Conservation (phyloP, 768 basidiomycete species). For the Psilocybe cyanescens region DNA sequence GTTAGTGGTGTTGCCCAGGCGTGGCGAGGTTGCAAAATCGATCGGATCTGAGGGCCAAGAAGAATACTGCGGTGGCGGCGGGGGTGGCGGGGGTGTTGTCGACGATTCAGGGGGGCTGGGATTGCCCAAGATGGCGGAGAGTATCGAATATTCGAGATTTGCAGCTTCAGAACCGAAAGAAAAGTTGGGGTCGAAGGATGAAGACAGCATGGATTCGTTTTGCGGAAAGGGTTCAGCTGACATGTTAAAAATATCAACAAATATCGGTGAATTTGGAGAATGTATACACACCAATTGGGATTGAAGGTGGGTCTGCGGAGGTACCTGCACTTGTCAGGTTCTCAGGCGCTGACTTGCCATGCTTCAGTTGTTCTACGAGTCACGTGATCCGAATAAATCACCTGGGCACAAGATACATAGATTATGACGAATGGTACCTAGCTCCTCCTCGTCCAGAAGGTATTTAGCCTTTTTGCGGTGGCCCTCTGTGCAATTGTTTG, state of each 20-base stretch:
- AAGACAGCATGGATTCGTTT: constrained; percentile 62
- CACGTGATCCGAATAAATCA: constrained; percentile 41
- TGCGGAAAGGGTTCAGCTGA: constrained; percentile 57
- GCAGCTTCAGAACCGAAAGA: constrained; percentile 89
- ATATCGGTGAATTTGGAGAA: constrained; percentile 3
- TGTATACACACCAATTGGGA: constrained; percentile 36
- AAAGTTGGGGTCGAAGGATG: constrained; percentile 63
- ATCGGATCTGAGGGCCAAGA: constrained; percentile 48
- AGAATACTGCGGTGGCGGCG: constrained; percentile 37
- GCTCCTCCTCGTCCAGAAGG: constrained; percentile 90
- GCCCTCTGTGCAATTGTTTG: constrained; percentile 88
- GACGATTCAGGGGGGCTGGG: constrained; percentile 58
- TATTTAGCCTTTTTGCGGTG: constrained; percentile 99
- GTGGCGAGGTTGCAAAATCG: constrained; percentile 41
- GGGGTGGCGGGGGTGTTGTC: constrained; percentile 45
- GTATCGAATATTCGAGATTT: constrained; percentile 93
- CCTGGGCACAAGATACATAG: constrained; percentile 12
- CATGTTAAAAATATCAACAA: constrained; percentile 20
- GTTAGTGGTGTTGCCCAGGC: constrained; percentile 27
- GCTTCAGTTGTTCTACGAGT: constrained; percentile 51
- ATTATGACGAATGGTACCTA: constrained; percentile 57
- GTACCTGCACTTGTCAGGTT: constrained; percentile 31
- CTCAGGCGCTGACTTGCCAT: constrained; percentile 41
- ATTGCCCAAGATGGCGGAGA: constrained; percentile 88
- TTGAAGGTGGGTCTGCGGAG: constrained; percentile 36